Percentiles rank a stretch among this genome's conserved stretches.
phyloP scores from a whole-genome alignment of 2,329 filamentous ascomycete genomes.

The Macrophomina pseudophaseolina region DNA sequence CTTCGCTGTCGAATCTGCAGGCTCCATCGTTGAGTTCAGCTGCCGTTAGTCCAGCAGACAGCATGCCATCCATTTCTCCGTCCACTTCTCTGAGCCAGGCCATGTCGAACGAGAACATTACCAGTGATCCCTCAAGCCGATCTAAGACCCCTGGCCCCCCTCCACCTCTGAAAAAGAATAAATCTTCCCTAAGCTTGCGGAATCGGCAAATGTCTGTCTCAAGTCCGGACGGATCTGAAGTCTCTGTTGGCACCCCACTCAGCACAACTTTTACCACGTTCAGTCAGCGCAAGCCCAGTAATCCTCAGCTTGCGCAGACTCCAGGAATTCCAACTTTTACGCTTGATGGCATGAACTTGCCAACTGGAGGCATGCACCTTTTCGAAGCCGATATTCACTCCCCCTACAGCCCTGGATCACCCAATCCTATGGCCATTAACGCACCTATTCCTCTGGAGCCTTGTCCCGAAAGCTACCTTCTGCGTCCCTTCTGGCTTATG shows the following conservation, averaged over 20 bases:
- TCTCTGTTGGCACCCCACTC: slow-evolving; percentile 75
- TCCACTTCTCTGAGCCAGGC: slow-evolving; percentile 45
- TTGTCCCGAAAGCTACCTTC: slow-evolving; percentile 83
- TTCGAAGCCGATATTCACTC: slow-evolving; percentile 85
- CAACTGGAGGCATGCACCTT: slow-evolving; percentile 73
- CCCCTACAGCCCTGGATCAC: slow-evolving; percentile 65
- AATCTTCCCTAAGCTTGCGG: slow-evolving; percentile 67
- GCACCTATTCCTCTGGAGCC: slow-evolving; percentile 83
- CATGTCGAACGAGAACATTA: slow-evolving; percentile 49
- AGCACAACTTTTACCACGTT: slow-evolving; percentile 68
- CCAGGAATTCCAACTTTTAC: slow-evolving; percentile 69
- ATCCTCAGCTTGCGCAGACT: slow-evolving; percentile 69
- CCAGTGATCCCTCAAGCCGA: slow-evolving; percentile 12
- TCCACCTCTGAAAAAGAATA: slow-evolving; percentile 52
- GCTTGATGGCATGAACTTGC: slow-evolving; percentile 58
- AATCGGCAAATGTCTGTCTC: slow-evolving; percentile 74
- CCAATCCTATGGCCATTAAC: slow-evolving; percentile 65
- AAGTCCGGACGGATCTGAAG: slow-evolving; percentile 65
- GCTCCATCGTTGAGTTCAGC: slow-evolving; percentile 24
- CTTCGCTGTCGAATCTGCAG: slow-evolving; percentile 30
- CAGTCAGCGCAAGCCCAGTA: slow-evolving; percentile 50
- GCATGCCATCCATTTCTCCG: slow-evolving; percentile 48
- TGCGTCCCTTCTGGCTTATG: slow-evolving; percentile 99
- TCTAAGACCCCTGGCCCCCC: neutral
- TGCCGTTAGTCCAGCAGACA: slow-evolving; percentile 48